Evolutionary conservation across 2,329 filamentous ascomycete species (phyloP).

Genomic region (Phoma sp.): DNA sequence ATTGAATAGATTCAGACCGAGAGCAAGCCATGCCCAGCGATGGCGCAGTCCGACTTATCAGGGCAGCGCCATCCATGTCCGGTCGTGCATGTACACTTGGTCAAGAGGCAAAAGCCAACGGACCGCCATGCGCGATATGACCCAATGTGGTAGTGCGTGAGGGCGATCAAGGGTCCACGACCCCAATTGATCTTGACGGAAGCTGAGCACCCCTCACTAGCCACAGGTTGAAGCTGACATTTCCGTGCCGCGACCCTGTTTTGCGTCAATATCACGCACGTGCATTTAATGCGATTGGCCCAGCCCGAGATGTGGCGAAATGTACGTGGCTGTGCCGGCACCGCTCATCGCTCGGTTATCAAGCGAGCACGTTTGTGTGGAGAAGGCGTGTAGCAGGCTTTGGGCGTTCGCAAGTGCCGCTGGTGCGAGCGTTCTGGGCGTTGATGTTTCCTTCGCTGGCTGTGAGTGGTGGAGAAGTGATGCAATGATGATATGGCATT

Average conservation of each 20-base stretch:
- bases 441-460: background rate
- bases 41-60: constrained; percentile 19
- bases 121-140: constrained; percentile 31
- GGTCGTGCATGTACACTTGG: constrained; percentile 20
- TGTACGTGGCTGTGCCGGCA: constrained; percentile 12
- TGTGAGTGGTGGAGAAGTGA: constrained; percentile 3
- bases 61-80: constrained; percentile 18
- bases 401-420: constrained; percentile 9
- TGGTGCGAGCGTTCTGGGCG: constrained; percentile 6
- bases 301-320: constrained; percentile 2
- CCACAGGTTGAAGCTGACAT: constrained; percentile 31
- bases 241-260: constrained; percentile 17
- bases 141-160: constrained; percentile 19
- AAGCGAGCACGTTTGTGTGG: constrained; percentile 15
- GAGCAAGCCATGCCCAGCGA: constrained; percentile 4
- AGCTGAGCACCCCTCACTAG: constrained; percentile 35
- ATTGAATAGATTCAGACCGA: constrained; percentile 13
- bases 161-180: constrained; percentile 36
- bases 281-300: constrained; percentile 8
- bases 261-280: constrained; percentile 6
- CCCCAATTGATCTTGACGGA: constrained; percentile 17
- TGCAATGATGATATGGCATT: constrained; percentile 9
- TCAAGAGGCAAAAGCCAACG: constrained; percentile 28
- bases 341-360: constrained; percentile 5
- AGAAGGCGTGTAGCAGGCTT: constrained; percentile 11